A percentile compares a stretch with the other conserved stretches of the same genome.
Evolutionary conservation across 2,329 filamentous ascomycete species (phyloP).

Genomic region (Colletotrichum theobromicola): DNA sequence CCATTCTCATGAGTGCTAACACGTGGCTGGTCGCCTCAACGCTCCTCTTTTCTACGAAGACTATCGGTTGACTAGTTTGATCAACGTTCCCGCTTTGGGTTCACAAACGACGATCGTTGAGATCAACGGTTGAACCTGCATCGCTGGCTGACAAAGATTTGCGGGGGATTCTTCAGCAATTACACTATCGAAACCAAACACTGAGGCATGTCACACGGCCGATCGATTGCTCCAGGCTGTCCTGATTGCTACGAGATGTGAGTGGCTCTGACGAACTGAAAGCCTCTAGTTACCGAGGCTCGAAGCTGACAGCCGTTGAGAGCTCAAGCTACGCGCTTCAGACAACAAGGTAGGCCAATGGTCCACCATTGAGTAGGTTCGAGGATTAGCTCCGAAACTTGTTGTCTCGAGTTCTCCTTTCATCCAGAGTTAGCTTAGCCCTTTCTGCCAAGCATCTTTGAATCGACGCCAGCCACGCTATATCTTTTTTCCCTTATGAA

Average conservation of each 20-base stretch:
- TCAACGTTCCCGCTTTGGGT: not conserved
- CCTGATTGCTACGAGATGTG: not conserved
- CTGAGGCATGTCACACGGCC: not conserved
- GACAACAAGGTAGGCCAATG: not conserved
- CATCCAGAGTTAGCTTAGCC: not conserved
- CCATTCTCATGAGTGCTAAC: not conserved
- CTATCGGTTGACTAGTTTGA: not conserved
- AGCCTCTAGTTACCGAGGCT: not conserved
- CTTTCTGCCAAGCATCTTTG: fast-evolving
- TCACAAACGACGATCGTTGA: not conserved
- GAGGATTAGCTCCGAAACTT: not conserved
- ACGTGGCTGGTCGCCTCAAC: not conserved
- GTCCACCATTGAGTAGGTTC: not conserved
- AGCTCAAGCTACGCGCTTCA: not conserved
- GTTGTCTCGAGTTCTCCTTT: not conserved
- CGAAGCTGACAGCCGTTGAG: not conserved
- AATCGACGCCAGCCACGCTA: not conserved
- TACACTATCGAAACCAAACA: not conserved
- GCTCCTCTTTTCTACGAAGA: not conserved
- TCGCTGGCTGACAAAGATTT: not conserved
- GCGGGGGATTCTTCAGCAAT: not conserved
- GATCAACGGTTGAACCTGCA: not conserved
- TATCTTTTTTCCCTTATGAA: not conserved
- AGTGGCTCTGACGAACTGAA: fast-evolving
- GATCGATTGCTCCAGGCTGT: not conserved